Base-by-base conservation (phyloP, 2,329 filamentous ascomycete species). In the Trematosphaeria pertusa region DNA sequence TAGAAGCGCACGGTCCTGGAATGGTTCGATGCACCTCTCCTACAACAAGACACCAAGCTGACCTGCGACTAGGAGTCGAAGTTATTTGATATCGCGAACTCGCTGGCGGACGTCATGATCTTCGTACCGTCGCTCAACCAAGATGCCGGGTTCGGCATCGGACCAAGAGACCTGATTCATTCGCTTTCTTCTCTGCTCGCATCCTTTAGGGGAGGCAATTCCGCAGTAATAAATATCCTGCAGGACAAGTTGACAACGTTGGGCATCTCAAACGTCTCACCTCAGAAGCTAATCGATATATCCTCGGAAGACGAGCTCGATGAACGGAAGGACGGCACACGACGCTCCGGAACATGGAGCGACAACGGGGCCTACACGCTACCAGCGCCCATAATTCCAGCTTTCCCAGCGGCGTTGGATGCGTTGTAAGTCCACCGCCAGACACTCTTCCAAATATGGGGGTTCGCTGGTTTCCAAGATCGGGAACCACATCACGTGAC, bases 61-160 rank as follows among this genome's bases (percentile, higher is more conserved):
- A 44, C 20, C 4, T 26, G 35, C 37, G 9, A 18, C 9, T 30
- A 70, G 67, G 67, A 70, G 39, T 65, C 66, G 2, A 70, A 70
- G 31, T 48, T 70, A 1, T 70, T 69, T 45, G 67, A 70, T 20
- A 67, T 70, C 7, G 62, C 65, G 17, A 69, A 67, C 37, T 69
- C 67, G 1, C 59, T 70, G 10, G 67, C 67, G 3, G 66, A 70
- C 32, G 67, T 70, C 8, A 70, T 70, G 67, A 69, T 70, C 37
- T 69, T 65, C 21, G 65, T 70, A 46, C 67, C 67, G 0, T 56
- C 61, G 0, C 52, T 69, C 22, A 70, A 69, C 36, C 59, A 65
- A 43, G 60, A 67, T 33, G 56, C 65, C 1, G 51, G 58, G 12
- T 69, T 70, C 18, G 57, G 54, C 5, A 48, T 69, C 30, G 66